These are phyloP conservation scores for Tulasnella sp. DNA, from an alignment of 768 basidiomycete genomes.

Conservation along the genomic window DNA sequence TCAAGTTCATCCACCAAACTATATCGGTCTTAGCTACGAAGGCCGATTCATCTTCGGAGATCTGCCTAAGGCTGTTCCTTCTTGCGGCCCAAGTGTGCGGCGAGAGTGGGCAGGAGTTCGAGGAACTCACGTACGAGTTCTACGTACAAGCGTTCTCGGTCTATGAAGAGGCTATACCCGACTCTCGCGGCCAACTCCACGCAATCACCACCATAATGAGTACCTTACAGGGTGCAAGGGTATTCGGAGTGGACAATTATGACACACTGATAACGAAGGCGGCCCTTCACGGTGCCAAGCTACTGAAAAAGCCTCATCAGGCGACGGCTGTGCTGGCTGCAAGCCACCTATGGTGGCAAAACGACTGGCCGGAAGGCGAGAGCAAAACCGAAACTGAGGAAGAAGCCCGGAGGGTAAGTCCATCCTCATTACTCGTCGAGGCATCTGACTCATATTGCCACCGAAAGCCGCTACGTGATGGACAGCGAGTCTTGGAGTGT, in stretches of 20 bases:
- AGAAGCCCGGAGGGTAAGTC: slow-evolving; percentile 3
- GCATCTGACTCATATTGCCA: not conserved
- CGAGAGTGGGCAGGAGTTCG: slow-evolving; percentile 64
- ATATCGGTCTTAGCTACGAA: slow-evolving; percentile 86
- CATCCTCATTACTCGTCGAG: not conserved
- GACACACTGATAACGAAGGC: slow-evolving; percentile 98
- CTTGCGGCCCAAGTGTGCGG: slow-evolving; percentile 92
- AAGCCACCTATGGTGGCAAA: slow-evolving; percentile 99
- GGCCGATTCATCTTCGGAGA: slow-evolving; percentile 76
- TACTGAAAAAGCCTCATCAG: slow-evolving; percentile 97
- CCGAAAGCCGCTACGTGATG: slow-evolving; percentile 46
- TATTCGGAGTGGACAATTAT: slow-evolving; percentile 92
- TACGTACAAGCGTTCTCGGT: slow-evolving; percentile 97
- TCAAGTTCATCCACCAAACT: slow-evolving; percentile 89
- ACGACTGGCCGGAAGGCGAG: slow-evolving; percentile 25
- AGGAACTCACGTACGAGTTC: slow-evolving; percentile 93
- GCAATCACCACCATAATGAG: slow-evolving; percentile 95
- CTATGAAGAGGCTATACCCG: slow-evolving; percentile 95
- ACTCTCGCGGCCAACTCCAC: slow-evolving; percentile 87
- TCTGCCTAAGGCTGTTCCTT: slow-evolving; percentile 87
- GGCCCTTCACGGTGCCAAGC: slow-evolving; percentile 89
- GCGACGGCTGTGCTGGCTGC: slow-evolving; percentile 88
- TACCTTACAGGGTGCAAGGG: slow-evolving; percentile 73
- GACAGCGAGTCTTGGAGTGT: slow-evolving; percentile 94
- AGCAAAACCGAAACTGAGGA: not conserved